Evolutionary conservation across 129 eudicot genomes (phyloP), one percentile per base, ranked within the genome.

Genomic region (Calendula officinalis): DNA sequence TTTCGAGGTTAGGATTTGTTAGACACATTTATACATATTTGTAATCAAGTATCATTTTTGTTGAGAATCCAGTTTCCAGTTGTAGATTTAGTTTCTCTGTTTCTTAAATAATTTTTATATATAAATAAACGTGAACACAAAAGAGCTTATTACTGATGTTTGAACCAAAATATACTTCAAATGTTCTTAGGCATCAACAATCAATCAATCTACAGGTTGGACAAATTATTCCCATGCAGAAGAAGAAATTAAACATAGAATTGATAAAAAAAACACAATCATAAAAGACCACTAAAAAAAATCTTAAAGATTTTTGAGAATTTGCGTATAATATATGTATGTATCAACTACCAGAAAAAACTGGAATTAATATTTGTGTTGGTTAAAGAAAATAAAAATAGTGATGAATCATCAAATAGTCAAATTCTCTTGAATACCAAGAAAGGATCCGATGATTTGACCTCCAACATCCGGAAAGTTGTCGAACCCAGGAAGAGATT

Each of bases 381-480:
- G 30, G 30, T 22, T 0, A 22, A 22, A 22, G 30, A 22, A 22
- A 22, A n/a, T n/a, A n/a, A n/a, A n/a, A n/a, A n/a, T n/a, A 22
- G 30, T 2, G 30, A 58, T 15, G 30, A 50, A 30, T 78, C 69
- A 30, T 78, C 69, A 88, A 35, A 91, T 87, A 38, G 98, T 91
- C 42, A 91, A 73, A 58, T 91, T 91, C 67, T 91, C 96, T 74
- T 84, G 98, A 68, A 87, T 82, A 6, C 86, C 98, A 9, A 87
- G 81, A 61, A 84, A 91, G 4, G 96, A 87, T 33, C 98, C 98
- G 7, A 81, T 78, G 8, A 87, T 91, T 47, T 73, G 80, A 6
- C 98, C 98, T 37, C 98, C 98, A 10, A 91, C 85, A 22, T 91
- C 98, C 3, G 90, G 88, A 66, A 91, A 91, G 45, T 60, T 68